Percentiles rank a stretch among this genome's conserved stretches.
These are phyloP conservation scores for Marchantia polymorpha DNA, from an alignment of 225 moss, liverwort and hornwort species.

Conservation along the genomic window DNA sequence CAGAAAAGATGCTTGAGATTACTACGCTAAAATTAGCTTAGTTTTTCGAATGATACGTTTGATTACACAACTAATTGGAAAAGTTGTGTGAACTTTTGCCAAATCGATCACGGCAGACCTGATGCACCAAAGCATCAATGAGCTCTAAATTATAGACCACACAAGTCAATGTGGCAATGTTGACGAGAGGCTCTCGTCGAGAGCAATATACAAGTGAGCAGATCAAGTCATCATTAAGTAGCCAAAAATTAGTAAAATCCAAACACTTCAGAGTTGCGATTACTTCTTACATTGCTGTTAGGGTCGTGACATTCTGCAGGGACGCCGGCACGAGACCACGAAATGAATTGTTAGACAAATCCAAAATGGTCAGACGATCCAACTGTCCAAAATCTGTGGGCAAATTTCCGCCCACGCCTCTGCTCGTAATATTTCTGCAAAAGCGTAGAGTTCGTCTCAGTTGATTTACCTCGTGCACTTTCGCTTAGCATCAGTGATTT, in stretches of 20 bases:
- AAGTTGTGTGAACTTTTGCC: no score
- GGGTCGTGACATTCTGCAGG: background rate
- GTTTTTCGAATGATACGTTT: background rate
- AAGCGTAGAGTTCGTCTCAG: background rate
- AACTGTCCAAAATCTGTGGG: background rate
- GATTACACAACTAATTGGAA: background rate
- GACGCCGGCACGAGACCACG: background rate
- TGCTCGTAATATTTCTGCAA: conserved; percentile 3
- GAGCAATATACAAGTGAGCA: no score
- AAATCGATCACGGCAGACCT: no score
- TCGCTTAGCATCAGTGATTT: no score
- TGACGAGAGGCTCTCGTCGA: no score
- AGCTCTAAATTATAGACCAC: no score
- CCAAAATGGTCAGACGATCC: conserved; percentile 1
- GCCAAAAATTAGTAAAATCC: background rate
- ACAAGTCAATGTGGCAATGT: no score
- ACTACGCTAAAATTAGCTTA: background rate
- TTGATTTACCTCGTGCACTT: no score
- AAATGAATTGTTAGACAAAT: background rate
- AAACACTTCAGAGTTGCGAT: no score
- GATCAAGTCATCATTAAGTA: background rate
- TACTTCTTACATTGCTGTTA: background rate
- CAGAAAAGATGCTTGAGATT: background rate
- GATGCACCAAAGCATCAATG: no score
- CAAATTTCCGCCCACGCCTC: background rate